Evolutionary conservation across 2,329 filamentous ascomycete species (phyloP).

Genomic region (Penicillium sp.): DNA sequence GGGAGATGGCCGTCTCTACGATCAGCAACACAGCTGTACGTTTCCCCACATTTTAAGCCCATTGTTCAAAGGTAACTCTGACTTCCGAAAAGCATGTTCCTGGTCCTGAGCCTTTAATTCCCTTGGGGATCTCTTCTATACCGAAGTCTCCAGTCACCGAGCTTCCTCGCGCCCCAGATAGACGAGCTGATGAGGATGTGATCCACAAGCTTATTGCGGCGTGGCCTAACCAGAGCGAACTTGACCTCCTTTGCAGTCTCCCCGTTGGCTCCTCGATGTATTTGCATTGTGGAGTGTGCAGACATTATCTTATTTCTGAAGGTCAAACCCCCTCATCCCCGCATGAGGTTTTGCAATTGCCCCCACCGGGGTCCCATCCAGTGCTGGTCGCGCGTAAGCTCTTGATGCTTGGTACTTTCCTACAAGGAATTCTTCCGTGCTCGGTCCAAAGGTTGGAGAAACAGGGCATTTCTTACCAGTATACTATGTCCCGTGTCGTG

Average conservation of each 20-base stretch:
- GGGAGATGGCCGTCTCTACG: background rate
- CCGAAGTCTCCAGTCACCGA: background rate
- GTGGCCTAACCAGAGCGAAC: conserved; percentile 46
- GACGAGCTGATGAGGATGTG: conserved; percentile 24
- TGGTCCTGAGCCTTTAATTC: background rate
- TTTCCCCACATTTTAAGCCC: background rate
- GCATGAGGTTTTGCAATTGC: conserved; percentile 41
- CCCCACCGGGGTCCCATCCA: conserved; percentile 48
- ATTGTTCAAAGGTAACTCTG: background rate
- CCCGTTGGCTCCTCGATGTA: conserved; percentile 36
- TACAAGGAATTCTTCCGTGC: conserved; percentile 50
- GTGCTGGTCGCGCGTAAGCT: conserved; percentile 53
- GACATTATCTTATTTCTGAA: conserved; percentile 13
- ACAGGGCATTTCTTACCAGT: conserved; percentile 24
- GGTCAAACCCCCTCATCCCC: conserved; percentile 12
- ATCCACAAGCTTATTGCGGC: conserved; percentile 36
- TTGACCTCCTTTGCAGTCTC: conserved; percentile 40
- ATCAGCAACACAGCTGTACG: background rate
- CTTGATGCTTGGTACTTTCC: conserved; percentile 50
- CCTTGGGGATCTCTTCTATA: background rate
- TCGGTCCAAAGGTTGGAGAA: conserved; percentile 23
- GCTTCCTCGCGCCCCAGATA: background rate
- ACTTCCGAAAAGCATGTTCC: background rate
- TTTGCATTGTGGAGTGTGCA: conserved; percentile 41
- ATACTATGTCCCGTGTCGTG: conserved; percentile 32